Evolutionary conservation across 148 eudicot species (phyloP).

Genomic region (Camellia sinensis): DNA sequence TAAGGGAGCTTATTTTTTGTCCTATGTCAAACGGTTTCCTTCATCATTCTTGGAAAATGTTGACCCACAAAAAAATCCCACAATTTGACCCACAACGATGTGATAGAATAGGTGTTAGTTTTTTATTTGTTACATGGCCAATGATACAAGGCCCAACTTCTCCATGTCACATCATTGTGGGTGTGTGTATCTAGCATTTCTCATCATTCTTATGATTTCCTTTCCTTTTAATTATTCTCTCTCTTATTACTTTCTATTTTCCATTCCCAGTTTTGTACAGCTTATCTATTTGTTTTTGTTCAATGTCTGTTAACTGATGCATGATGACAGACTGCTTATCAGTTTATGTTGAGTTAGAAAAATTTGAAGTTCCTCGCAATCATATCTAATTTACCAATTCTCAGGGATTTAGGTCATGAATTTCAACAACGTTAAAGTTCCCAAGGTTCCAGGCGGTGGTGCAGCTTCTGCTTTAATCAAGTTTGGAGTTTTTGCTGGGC

Average conservation of each 20-base stretch:
- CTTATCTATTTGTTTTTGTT: neutral
- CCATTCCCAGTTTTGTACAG: neutral
- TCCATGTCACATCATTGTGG: too few species aligned
- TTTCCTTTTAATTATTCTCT: neutral
- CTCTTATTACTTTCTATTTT: neutral
- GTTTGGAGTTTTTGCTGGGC: conserved; percentile 58
- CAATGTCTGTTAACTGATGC: neutral
- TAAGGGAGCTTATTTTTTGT: too few species aligned
- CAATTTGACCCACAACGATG: too few species aligned
- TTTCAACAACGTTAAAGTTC: conserved; percentile 80
- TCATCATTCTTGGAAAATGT: too few species aligned
- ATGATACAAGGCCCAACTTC: too few species aligned
- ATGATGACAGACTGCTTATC: neutral
- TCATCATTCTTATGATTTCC: neutral
- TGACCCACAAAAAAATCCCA: too few species aligned
- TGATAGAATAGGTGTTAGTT: too few species aligned
- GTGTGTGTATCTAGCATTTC: neutral
- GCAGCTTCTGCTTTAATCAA: conserved; percentile 64
- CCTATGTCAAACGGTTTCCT: too few species aligned
- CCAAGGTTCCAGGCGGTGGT: conserved; percentile 79
- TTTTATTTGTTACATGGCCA: too few species aligned
- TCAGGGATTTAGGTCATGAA: conserved; percentile 47
- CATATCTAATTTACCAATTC: conserved; percentile 5
- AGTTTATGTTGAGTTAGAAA: neutral
- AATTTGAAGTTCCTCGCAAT: neutral